phyloP scores from a whole-genome alignment of 306 rosid species.

The Coriaria nepalensis region DNA sequence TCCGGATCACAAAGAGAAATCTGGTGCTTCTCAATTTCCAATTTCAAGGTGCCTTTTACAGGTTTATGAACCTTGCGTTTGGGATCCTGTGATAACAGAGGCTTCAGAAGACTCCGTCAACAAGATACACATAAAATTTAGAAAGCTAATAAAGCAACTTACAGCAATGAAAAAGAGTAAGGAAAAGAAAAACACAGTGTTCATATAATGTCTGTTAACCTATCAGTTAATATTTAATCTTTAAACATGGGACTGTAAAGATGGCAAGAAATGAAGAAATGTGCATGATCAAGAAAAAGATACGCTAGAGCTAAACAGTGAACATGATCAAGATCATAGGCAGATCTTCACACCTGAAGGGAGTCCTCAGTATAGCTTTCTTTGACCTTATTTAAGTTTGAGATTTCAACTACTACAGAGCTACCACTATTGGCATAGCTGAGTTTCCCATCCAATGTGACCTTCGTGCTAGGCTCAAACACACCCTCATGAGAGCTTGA shows the following conservation, averaged over 20 bases:
- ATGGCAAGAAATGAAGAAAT: too few species aligned
- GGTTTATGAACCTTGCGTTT: slow-evolving; percentile 92
- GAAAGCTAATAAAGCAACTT: background rate
- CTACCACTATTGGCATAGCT: slow-evolving; percentile 63
- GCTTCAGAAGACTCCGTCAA: background rate
- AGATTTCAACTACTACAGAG: slow-evolving; percentile 82
- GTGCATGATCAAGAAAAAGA: too few species aligned
- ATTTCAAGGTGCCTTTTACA: slow-evolving; percentile 77
- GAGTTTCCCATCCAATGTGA: slow-evolving; percentile 78
- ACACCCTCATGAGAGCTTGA: slow-evolving; percentile 91
- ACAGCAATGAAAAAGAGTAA: too few species aligned
- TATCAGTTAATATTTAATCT: too few species aligned
- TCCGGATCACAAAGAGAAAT: slow-evolving; percentile 64
- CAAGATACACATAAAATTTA: background rate
- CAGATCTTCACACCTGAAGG: slow-evolving; percentile 49
- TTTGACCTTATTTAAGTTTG: slow-evolving; percentile 79
- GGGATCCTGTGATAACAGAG: slow-evolving; percentile 56
- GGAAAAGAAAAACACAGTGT: too few species aligned
- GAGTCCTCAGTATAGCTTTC: slow-evolving; percentile 95
- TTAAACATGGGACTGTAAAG: too few species aligned
- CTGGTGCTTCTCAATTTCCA: slow-evolving; percentile 95
- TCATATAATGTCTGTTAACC: too few species aligned
- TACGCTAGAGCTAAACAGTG: too few species aligned
- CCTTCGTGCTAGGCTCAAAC: slow-evolving; percentile 76
- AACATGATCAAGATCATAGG: background rate